Base-by-base conservation (phyloP, 1,284 basidiomycete genomes). In the Irpex sp. region DNA sequence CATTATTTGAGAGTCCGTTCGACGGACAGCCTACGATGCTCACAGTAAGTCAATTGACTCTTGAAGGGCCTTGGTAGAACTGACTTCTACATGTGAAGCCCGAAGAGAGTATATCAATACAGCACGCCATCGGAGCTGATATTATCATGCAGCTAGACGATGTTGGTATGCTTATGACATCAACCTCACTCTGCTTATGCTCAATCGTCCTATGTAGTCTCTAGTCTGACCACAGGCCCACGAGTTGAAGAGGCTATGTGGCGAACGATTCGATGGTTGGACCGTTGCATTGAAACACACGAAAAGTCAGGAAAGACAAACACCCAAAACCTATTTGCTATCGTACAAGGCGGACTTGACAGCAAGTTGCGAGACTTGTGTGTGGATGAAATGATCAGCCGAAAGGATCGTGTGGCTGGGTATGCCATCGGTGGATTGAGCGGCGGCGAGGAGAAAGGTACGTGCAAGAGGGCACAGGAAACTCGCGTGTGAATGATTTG, bases 111-210 rank as follows among this genome's bases (percentile, higher is more conserved):
- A 93, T 94, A 46, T 83, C 86, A n/a, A 88, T 90, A 68, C 91
- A 94, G 71, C 93, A 95, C 70, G 81, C 88, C 4, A 94, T 95
- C 54, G 92, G 93, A 4, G 90, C 89, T 15, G 93, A 95, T 73
- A 95, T 95, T 62, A 93, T 95, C 67, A 94, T 94, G 93, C 92
- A 94, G 71, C 80, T 94, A 11, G 92, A 94, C 71, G 93, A 94
- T 75, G 93, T 94, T 59, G 93, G 91, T 90, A 21, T 19, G 62
- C 43, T 26, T 19, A 1, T 31, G 5, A 39, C 15, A 9, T 26
- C 11, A 7, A 21, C 11, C 11, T 8, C 11, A 1, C 26, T 26
- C 5, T n/a, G 17, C 13, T 15, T 3, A 36, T 60, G 19, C 47
- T 43, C 8, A 7, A 31, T 46, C n/a, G 37, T 63, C 9, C 57